Percentiles rank a stretch among this genome's conserved stretches.
phyloP scores from a whole-genome alignment of 768 basidiomycete species.

The Russula emetica region DNA sequence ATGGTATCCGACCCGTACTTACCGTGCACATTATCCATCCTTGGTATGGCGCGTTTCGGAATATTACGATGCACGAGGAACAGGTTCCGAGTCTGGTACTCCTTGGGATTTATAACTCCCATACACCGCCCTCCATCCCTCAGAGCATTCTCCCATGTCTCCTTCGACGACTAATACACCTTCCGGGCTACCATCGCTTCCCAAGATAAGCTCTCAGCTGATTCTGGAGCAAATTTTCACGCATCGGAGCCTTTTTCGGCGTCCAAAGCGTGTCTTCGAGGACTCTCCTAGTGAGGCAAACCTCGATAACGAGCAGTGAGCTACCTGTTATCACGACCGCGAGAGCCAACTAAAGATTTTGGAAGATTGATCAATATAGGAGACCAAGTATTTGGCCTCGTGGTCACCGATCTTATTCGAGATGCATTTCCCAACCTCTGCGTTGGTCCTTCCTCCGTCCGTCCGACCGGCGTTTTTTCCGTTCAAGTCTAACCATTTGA shows the following conservation, averaged over 20 bases:
- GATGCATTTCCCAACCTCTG: constrained; percentile 8
- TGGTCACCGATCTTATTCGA: constrained; percentile 19
- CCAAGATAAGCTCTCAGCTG: not conserved
- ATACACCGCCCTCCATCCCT: constrained; percentile 5
- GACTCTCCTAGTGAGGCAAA: constrained; percentile 10
- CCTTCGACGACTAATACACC: not conserved
- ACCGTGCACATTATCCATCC: constrained; percentile 10
- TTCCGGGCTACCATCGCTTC: constrained; percentile 12
- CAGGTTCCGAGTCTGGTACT: constrained; percentile 4
- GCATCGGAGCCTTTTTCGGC: constrained; percentile 13
- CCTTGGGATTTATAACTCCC: constrained; percentile 9
- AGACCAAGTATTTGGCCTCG: constrained; percentile 18
- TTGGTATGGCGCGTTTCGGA: constrained; percentile 13
- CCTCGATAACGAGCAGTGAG: constrained; percentile 20
- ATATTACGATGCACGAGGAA: constrained; percentile 1
- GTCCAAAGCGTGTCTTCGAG: constrained; percentile 18
- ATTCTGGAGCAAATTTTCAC: constrained; percentile 17
- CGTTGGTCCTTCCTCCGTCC: constrained; percentile 22
- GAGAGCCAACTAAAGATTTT: not conserved
- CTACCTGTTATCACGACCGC: not conserved
- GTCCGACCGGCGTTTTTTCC: not conserved
- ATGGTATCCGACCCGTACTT: not conserved
- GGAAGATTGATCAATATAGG: constrained; percentile 17
- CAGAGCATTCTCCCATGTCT: constrained; percentile 12
- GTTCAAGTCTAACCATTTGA: not conserved